Evolutionary conservation across 768 basidiomycete species (phyloP), one percentile per base, ranked within the genome.

Genomic region (Scleroderma citrinum): DNA sequence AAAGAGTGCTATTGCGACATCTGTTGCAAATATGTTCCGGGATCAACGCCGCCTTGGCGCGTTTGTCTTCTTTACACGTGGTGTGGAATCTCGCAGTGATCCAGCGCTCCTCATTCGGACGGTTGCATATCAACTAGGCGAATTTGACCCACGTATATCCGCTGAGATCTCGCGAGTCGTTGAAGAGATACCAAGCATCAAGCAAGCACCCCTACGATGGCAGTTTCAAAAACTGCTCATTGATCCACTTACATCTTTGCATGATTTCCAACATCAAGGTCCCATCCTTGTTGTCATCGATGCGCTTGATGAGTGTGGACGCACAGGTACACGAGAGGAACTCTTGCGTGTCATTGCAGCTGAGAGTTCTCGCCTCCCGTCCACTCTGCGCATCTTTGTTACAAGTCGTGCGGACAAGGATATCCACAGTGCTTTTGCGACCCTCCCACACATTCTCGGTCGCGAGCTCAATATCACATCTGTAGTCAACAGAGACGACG

Each of bases 1-100:
- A 11, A 70, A 70, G 56, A 71, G 69, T 32, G 61, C 69, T 2
- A 54, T 70, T 19, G 47, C 69, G 5, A 71, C 63, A 0, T 71
- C 70, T 0, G 48, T 69, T 12, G 69, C 69, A 31, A 62, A 65
- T 45, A 40, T 68, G 23, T 66, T 64, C 23, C 55, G 61, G n/a
- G 56, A 66, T 1, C 49, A 63, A 5, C 61, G 61, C 12, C 65
- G 62, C 29, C 70, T 70, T 5, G 69, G 70, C 7, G 65, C 69
- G 2, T 71, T 67, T 44, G 29, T 55, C 3, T 68, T 71, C 35
- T 70, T 71, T 55, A 58, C 63, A 16, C 63, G 70, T 8, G 59
- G 63, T 12, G 42, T 69, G 5, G 57, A 56, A 3, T 52, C 59
- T 42, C 56, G 65, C 8, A 66, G 58, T 7, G 61, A 71, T 20